Base-by-base conservation (phyloP, 2,329 filamentous ascomycete genomes). In the Pseudopyrenochaeta lycopersici region DNA sequence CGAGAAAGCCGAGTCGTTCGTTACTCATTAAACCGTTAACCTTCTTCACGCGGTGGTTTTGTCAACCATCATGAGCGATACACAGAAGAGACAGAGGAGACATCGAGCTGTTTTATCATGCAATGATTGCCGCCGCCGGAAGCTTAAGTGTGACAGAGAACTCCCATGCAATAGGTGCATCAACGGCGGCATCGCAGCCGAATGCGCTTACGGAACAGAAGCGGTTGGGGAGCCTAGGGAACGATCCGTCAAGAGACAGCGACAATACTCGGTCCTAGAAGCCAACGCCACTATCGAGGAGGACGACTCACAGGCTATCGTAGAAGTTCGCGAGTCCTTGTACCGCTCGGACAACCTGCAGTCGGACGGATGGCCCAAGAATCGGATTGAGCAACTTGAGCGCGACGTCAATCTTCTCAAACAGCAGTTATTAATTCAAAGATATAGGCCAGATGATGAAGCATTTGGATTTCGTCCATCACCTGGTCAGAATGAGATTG, bases 121-220 rank as follows among this genome's bases (percentile, higher is more conserved):
- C 53, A 74, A 73, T 41, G 73, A 76, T 39, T 79, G 77, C 57
- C 70, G 76, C 6, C 62, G 74, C 12, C 60, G 77, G n/a, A 78
- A 78, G 56, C 61, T 79, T 6, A 76, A 77, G 58, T 79, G 77
- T 53, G 75, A 79, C 57, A 66, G 77, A 32, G 68, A 67, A 10
- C 58, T 74, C 41, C 77, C 77, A 18, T 79, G 77, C 47, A 70
- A 72, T 40, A 67, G 76, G 35, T 79, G 77, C 50, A 63, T 68
- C 6, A 74, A 74, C 42, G 70, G 75, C 45, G 75, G 75, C 15
- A 66, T 74, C 43, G 64, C 73, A 20, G 61, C 68, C 2, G 65
- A 62, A 7, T 79, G 76, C 49, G 55, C 69, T 10, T 78, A 78
- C 50, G 54, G 58, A 23, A 40, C 54, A n/a, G 56, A 56, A 60